Conservation (phyloP, 192 early-diverging fungal species). For the Podila clonocystis region DNA sequence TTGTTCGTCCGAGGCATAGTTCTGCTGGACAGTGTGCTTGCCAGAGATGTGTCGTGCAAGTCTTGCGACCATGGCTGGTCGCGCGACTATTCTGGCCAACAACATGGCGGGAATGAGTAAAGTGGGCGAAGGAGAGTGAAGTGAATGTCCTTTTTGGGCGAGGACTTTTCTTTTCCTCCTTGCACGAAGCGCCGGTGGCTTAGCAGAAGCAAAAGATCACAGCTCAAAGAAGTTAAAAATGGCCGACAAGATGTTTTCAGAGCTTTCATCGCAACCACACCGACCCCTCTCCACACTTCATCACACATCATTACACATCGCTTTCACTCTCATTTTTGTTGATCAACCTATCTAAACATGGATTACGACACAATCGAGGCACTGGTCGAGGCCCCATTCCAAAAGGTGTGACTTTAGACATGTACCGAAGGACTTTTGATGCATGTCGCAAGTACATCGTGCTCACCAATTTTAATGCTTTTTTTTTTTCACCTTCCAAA, state of each 20-base stretch:
- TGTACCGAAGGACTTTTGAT: background rate
- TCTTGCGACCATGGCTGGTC: background rate
- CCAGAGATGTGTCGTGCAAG: background rate
- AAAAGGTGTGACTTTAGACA: conserved; percentile 52
- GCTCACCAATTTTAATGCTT: background rate
- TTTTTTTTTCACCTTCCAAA: conserved; percentile 9
- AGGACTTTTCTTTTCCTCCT: no score
- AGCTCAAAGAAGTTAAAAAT: no score
- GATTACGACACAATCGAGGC: conserved; percentile 61
- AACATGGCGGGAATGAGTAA: background rate
- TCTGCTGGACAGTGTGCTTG: conserved; percentile 1
- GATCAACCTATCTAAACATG: conserved; percentile 11
- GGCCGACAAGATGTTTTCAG: no score
- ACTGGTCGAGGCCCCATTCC: conserved; percentile 70
- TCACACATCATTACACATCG: background rate
- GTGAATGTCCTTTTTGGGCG: background rate
- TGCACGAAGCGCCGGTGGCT: no score
- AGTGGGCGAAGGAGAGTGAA: background rate
- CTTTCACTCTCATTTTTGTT: background rate
- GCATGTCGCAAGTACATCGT: background rate
- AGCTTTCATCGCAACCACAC: no score
- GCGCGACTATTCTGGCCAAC: background rate
- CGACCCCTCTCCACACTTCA: background rate
- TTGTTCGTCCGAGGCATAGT: background rate
- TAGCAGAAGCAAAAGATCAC: no score